These are phyloP conservation scores for Solanum tacnaense DNA, from an alignment of 257 asterid species.

Conservation along the genomic window DNA sequence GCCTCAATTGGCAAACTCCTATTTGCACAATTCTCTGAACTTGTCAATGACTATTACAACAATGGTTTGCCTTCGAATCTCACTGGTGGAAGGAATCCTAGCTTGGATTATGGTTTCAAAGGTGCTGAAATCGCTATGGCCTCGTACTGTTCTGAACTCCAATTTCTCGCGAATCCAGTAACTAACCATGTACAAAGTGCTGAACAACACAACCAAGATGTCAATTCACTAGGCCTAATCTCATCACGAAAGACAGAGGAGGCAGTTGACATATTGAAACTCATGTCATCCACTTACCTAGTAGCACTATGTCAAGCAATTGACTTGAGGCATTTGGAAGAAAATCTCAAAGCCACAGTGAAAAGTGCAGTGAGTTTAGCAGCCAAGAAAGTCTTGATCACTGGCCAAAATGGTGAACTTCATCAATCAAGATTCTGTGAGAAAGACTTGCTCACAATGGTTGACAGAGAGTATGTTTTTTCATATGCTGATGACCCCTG, in stretches of 20 bases:
- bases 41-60: slow-evolving; percentile 22
- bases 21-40: slow-evolving; percentile 18
- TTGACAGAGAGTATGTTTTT: slow-evolving; percentile 11
- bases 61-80: slow-evolving; percentile 20
- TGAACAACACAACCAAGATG: slow-evolving; percentile 23
- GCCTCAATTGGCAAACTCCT: slow-evolving; percentile 17
- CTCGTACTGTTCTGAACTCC: slow-evolving; percentile 17
- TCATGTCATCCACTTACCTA: slow-evolving; percentile 17
- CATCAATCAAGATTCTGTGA: slow-evolving; percentile 18
- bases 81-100: slow-evolving; percentile 13
- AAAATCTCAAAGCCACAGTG: slow-evolving; percentile 7
- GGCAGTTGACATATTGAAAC: slow-evolving; percentile 19
- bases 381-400: slow-evolving; percentile 6
- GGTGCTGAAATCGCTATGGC: slow-evolving; percentile 25
- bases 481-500: slow-evolving; percentile 19
- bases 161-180: slow-evolving; percentile 17
- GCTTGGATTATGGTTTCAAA: slow-evolving; percentile 22
- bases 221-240: slow-evolving; percentile 18
- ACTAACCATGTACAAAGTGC: slow-evolving; percentile 25
- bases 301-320: slow-evolving; percentile 19
- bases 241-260: slow-evolving; percentile 18
- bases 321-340: slow-evolving; percentile 20
- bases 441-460: slow-evolving; percentile 12
- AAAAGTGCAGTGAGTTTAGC: slow-evolving; percentile 15
- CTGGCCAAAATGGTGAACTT: slow-evolving; percentile 6